Evolutionary conservation across 352 stramenopile species (phyloP), one percentile per base, ranked within the genome.

Genomic region (Globisporangium apiculatum): DNA sequence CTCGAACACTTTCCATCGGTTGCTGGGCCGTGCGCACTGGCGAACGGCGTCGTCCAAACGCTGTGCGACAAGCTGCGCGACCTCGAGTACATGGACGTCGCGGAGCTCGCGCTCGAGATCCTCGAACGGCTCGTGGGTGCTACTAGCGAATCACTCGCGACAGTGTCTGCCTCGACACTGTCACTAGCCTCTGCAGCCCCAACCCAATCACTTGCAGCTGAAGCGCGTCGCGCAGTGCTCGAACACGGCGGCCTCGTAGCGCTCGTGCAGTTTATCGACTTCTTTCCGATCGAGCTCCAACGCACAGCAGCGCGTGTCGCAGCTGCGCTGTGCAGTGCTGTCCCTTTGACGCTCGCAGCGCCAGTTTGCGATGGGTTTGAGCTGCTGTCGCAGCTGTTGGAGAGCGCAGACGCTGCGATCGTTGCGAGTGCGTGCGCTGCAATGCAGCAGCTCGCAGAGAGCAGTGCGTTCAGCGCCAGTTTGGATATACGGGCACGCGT

Each of bases 31-130:
- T 75, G 72, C 48, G 78, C 77, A 0, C 72, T 84, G 18, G 60
- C 64, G 3, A 69, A 73, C 46, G 62, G 71, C 4, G 62, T 89
- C 0, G 71, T 92, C 40, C 70, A 69, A 1, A 74, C 71, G 38
- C 66, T 92, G 14, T 92, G 82, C 57, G 72, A 71, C 17, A 89
- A 89, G 55, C 67, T 92, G 15, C 54, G 88, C 58, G 80, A 86
- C 60, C 86, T 92, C 42, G 76, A 92, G 60, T 92, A 89, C 62
- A 89, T 92, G 76, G 82, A 92, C 57, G 77, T 92, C 37, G 82
- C 79, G 0, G 82, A 92, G 57, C 55, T 88, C 36, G 69, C 77
- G 11, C 61, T 92, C 54, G 76, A 86, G 57, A 84, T 89, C 53
- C 59, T 92, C 0, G 79, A 90, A 24, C 69, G 64, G 15, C 76